Evolutionary conservation across 2,329 filamentous ascomycete species (phyloP).

Genomic region (Alternaria ethzedia): DNA sequence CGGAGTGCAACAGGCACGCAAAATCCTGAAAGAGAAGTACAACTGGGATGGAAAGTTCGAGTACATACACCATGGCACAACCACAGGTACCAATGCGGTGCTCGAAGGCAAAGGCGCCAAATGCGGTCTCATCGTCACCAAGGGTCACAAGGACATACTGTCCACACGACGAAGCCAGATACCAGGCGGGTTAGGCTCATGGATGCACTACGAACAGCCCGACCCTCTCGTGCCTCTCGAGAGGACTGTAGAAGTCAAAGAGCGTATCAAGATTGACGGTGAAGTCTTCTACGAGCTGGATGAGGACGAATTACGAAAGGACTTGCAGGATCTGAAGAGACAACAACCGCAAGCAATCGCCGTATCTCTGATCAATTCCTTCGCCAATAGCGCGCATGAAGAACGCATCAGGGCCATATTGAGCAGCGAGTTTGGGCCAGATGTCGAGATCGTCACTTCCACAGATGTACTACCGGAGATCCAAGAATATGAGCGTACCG

Average conservation of each 20-base stretch:
- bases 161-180: constrained; percentile 57
- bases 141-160: constrained; percentile 58
- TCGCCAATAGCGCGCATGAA: constrained; percentile 55
- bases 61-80: constrained; percentile 59
- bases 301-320: constrained; percentile 46
- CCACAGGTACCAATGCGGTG: constrained; percentile 58
- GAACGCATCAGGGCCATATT: constrained; percentile 48
- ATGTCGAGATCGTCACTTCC: constrained; percentile 55
- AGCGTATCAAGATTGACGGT: constrained; percentile 54
- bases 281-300: constrained; percentile 51
- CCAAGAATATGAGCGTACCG: constrained; percentile 58
- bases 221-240: constrained; percentile 58
- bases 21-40: constrained; percentile 48
- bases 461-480: constrained; percentile 56
- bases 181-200: constrained; percentile 58
- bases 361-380: constrained; percentile 57
- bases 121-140: constrained; percentile 56
- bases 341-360: constrained; percentile 55
- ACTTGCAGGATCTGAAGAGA: constrained; percentile 48
- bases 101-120: constrained; percentile 59
- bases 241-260: constrained; percentile 54
- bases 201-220: constrained; percentile 57
- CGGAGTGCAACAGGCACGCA: constrained; percentile 53
- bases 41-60: constrained; percentile 55
- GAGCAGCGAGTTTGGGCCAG: constrained; percentile 52